phyloP scores from a whole-genome alignment of 2,329 filamentous ascomycete genomes.

The Aureobasidium sp. region DNA sequence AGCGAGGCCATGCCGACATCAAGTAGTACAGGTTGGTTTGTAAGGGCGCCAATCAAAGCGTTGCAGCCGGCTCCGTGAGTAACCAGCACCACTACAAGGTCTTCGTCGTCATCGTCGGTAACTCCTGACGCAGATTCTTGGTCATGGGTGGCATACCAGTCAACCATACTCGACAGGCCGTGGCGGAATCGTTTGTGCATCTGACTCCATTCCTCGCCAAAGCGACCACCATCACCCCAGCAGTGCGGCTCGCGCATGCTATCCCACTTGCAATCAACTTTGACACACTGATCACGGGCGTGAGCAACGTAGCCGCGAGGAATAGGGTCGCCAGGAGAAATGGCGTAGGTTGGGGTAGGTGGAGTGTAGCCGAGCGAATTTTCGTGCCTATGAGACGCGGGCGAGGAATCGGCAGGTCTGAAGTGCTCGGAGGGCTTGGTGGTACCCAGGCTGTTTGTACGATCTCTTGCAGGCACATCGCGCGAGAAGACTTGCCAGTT shows the following conservation, averaged over 20 bases:
- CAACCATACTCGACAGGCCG: conserved; percentile 69
- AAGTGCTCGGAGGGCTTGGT: neutral
- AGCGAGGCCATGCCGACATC: conserved; percentile 87
- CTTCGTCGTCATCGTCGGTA: conserved; percentile 46
- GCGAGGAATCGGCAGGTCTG: neutral
- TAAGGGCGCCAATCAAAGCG: conserved; percentile 84
- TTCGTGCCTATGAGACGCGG: conserved; percentile 22
- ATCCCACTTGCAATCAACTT: conserved; percentile 94
- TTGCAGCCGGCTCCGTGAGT: conserved; percentile 96
- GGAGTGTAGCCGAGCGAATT: conserved; percentile 54
- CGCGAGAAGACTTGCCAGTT: conserved; percentile 32
- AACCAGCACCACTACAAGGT: conserved; percentile 77
- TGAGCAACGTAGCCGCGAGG: conserved; percentile 85
- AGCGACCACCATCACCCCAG: conserved; percentile 83
- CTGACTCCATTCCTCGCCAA: conserved; percentile 88
- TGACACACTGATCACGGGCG: conserved; percentile 75
- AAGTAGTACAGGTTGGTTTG: conserved; percentile 81
- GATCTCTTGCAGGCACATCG: conserved; percentile 32
- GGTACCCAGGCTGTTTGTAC: conserved; percentile 37
- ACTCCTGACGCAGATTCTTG: conserved; percentile 27
- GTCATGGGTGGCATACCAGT: conserved; percentile 61
- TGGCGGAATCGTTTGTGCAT: conserved; percentile 89
- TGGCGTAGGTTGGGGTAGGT: conserved; percentile 74
- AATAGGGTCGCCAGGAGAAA: conserved; percentile 73
- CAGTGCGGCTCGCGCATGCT: conserved; percentile 70